Evolutionary conservation across 2,329 filamentous ascomycete genomes (phyloP).

Genomic region (Thelonectria discophora): DNA sequence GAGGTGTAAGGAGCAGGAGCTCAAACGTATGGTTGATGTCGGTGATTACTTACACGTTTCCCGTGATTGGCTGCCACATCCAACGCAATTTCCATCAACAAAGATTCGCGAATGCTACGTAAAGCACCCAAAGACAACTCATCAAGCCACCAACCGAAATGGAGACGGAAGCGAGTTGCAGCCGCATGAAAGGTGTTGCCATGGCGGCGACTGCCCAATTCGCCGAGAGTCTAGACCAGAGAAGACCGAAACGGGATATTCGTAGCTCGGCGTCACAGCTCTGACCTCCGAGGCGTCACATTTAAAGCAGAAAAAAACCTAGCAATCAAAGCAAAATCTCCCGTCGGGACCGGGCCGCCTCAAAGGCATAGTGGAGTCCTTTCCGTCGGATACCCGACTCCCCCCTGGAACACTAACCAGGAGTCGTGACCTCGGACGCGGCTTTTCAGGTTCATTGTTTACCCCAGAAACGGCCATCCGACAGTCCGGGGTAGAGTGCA

Average conservation of each 20-base stretch:
- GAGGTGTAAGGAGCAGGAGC: no score
- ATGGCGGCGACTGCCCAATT: background rate
- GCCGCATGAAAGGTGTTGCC: background rate
- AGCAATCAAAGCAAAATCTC: background rate
- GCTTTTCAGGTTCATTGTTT: background rate
- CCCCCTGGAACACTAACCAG: background rate
- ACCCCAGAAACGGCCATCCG: background rate
- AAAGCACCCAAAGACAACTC: background rate
- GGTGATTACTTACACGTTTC: no score
- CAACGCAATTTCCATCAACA: background rate
- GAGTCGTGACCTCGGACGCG: background rate
- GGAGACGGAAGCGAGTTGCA: background rate
- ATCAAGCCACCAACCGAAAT: background rate
- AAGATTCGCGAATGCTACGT: background rate
- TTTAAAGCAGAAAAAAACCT: background rate
- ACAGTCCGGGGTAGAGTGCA: constrained; percentile 1
- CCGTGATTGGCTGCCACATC: no score
- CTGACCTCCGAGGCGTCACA: background rate
- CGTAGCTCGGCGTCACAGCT: background rate
- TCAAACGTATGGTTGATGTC: no score
- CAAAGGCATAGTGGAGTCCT: background rate
- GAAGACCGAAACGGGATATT: background rate
- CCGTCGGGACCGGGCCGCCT: background rate
- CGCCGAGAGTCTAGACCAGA: background rate
- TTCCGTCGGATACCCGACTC: background rate